Evolutionary conservation across 192 early-diverging fungal species (phyloP), one percentile per base, ranked within the genome.

Genomic region (Funneliformis mosseae): DNA sequence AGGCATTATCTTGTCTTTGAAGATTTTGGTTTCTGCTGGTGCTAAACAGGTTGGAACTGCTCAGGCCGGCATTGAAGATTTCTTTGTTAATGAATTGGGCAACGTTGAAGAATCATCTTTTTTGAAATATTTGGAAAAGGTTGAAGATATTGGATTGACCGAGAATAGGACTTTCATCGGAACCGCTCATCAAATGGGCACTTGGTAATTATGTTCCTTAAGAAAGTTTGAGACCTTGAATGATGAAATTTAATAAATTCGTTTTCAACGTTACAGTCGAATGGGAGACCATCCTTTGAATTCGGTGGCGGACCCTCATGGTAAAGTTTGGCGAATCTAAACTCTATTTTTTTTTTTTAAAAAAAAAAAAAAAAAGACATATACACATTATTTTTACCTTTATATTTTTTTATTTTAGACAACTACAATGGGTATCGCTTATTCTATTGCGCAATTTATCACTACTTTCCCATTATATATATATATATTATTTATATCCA

Each of bases 241-340:
- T 23, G 6, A 59, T 55, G 27, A 33, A 25, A 23, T 33, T 39
- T 16, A 9, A 25, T 50, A 67, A n/a, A n/a, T n/a, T n/a, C n/a
- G n/a, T n/a, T n/a, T 62, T 80, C 75, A 64, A 28, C 25, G 18
- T n/a, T 62, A 77, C 85, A 85, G 89, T 80, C 86, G 92, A 21
- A 92, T 95, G 92, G 90, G 88, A 25, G 80, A 83, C 9, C 81
- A 83, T 38, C 84, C 92, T 27, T 78, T 74, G 50, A 72, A 77
- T 1, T 91, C 90, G 9, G 94, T 85, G 43, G 86, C 91, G 27
- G 87, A 93, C 45, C 92, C 92, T 8, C 86, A 88, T 2, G 94
- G 94, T 18, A 87, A 92, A 77, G 88, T 89, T 9, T 95, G 91
- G 91, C 93, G 93, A 74, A 81, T 92, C 66, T 86, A 92, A 78